Evolutionary conservation across 2,329 filamentous ascomycete species (phyloP).

Genomic region (Penicillium sp.): DNA sequence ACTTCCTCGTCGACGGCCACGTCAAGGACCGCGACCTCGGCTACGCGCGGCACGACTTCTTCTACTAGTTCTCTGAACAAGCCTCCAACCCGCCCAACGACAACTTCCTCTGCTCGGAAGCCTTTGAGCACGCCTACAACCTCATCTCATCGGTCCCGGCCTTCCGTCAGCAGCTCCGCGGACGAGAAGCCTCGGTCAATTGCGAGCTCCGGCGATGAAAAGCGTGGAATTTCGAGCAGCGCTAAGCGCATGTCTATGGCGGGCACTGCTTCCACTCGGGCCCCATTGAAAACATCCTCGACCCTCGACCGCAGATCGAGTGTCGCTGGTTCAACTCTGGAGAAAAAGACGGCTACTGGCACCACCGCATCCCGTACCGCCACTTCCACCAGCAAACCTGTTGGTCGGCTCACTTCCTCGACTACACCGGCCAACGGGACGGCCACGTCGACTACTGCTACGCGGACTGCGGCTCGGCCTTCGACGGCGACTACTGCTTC

Average conservation of each 20-base stretch:
- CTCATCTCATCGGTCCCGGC: conserved; percentile 38
- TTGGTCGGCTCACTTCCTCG: conserved; percentile 22
- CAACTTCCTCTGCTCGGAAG: conserved; percentile 32
- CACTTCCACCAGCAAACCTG: conserved; percentile 22
- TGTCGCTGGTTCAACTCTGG: conserved; percentile 32
- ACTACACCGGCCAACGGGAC: conserved; percentile 25
- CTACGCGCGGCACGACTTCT: conserved; percentile 27
- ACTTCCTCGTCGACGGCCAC: conserved; percentile 30
- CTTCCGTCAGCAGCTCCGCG: conserved; percentile 42
- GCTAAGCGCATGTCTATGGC: conserved; percentile 45
- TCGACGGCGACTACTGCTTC: conserved; percentile 22
- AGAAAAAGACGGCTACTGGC: conserved; percentile 27
- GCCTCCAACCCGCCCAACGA: conserved; percentile 42
- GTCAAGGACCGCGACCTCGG: conserved; percentile 26
- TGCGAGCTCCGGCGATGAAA: conserved; percentile 44
- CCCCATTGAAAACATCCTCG: conserved; percentile 33
- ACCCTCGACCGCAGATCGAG: conserved; percentile 37
- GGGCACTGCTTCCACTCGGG: conserved; percentile 33
- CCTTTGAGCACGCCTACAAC: conserved; percentile 35
- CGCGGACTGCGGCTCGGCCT: conserved; percentile 24
- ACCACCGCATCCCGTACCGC: conserved; percentile 21
- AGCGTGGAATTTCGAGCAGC: conserved; percentile 38
- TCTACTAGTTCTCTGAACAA: conserved; percentile 40
- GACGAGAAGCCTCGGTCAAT: conserved; percentile 41
- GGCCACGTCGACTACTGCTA: conserved; percentile 23